Base-by-base conservation (phyloP, 2,329 filamentous ascomycete genomes). In the Ophiognomonia clavigignenti-juglandacearum region DNA sequence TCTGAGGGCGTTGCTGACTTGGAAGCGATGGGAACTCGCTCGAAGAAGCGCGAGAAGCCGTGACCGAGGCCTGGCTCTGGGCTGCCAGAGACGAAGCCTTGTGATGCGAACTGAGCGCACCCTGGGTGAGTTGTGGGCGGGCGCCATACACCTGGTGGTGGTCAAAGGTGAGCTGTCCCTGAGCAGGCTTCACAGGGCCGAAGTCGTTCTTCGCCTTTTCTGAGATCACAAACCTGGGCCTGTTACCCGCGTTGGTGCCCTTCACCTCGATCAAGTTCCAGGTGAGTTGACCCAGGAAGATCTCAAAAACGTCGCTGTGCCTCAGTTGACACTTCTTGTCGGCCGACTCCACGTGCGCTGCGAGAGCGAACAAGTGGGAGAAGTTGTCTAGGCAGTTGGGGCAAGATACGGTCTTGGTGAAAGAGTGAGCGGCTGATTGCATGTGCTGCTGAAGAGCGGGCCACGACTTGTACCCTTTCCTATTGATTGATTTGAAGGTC, bases 311-410 rank as follows among this genome's bases (percentile, higher is more conserved):
- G 10, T 65, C 59, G 1, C 66, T 63, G 3, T 70, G 55, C 4
- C 71, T 68, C 22, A 78, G 64, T 6, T 58, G 59, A 61, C 76
- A 78, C 34, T 40, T 18, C 59, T 61, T 27, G 3, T 64, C 62
- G 44, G 65, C 67, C 1, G 69, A 64, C 54, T 80, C 76, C 19
- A 65, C 68, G 51, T 81, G 78, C 39, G 67, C 64, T 4, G 71
- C 66, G 26, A 79, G 66, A 3, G 70, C 65, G 14, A 65, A 58
- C 18, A 71, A 59, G 2, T 63, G 64, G 7, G 59, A 59, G 55
- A 75, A 80, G 7, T 54, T 57, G 3, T 57, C 58, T 11, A 60
- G 57, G 53, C 77, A 81, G 38, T 59, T 62, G 0, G 73, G 70
- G 58, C 77, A 81, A 20, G 58, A 55, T 14, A 68, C 51, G n/a